Percentiles rank a stretch among this genome's conserved stretches.
Conservation (phyloP, 352 stramenopile species). For the Pelagophyceae sp. region DNA sequence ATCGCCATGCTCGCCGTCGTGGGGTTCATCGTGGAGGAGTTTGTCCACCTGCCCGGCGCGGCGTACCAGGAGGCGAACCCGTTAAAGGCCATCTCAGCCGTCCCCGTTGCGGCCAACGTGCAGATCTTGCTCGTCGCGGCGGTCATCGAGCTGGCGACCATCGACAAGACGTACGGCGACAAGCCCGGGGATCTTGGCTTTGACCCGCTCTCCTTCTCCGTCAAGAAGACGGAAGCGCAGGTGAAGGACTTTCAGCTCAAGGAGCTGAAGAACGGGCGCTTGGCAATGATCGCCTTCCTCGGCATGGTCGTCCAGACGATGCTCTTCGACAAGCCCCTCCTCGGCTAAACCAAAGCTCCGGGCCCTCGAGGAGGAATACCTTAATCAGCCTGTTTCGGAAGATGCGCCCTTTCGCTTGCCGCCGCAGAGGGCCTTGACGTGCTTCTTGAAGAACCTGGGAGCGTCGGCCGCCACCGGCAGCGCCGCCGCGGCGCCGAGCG, state of each 20-base stretch:
- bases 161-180: conserved; percentile 22
- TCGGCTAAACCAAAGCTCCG: background rate
- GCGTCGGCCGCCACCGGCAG: background rate
- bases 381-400: background rate
- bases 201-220: conserved; percentile 32
- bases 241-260: conserved; percentile 41
- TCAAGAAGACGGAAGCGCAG: conserved; percentile 7
- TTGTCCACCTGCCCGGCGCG: conserved; percentile 47
- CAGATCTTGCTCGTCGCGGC: conserved; percentile 8
- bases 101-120: background rate
- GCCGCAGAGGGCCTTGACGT: background rate
- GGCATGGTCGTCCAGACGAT: conserved; percentile 56
- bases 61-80: background rate
- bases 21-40: conserved; percentile 50
- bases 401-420: background rate
- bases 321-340: conserved; percentile 5
- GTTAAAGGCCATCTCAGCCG: conserved; percentile 1
- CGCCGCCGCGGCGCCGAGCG: background rate
- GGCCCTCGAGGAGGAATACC: too few species aligned
- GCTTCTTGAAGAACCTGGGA: background rate
- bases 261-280: conserved; percentile 68
- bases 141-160: conserved; percentile 11
- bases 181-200: conserved; percentile 36
- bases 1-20: conserved; percentile 55
- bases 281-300: conserved; percentile 70